A percentile compares a stretch with the other conserved stretches of the same genome.
Evolutionary conservation across 2,329 filamentous ascomycete genomes (phyloP).

Genomic region (Fusarium sp.): DNA sequence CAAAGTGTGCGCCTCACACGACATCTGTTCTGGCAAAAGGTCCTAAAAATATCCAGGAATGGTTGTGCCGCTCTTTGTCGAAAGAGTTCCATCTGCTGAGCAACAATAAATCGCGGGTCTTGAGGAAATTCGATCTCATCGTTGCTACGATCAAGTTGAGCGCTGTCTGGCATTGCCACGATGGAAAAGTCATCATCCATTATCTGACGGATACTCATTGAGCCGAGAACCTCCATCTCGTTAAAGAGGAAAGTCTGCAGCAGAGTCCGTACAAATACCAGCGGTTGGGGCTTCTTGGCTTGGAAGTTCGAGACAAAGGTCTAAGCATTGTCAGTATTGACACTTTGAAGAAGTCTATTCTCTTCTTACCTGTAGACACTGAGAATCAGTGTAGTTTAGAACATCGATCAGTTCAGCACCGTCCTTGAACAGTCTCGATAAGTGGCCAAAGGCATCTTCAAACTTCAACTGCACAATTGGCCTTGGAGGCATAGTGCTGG

Average conservation of each 20-base stretch:
- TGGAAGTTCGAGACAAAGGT: constrained; percentile 81
- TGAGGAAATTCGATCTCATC: constrained; percentile 80
- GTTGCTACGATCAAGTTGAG: constrained; percentile 77
- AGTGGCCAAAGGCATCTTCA: constrained; percentile 75
- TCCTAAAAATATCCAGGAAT: constrained; percentile 85
- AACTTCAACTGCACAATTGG: constrained; percentile 85
- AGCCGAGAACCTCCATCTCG: constrained; percentile 75
- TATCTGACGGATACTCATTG: constrained; percentile 76
- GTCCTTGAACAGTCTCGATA: constrained; percentile 78
- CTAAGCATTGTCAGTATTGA: constrained; percentile 51
- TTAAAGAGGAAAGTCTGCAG: constrained; percentile 81
- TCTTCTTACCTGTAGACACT: constrained; percentile 72
- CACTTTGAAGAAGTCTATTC: background rate
- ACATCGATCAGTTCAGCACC: constrained; percentile 75
- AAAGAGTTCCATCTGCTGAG: constrained; percentile 78
- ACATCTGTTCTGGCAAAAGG: constrained; percentile 89
- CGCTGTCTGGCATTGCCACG: constrained; percentile 76
- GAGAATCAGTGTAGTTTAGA: constrained; percentile 73
- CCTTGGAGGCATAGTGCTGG: constrained; percentile 91
- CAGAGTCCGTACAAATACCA: constrained; percentile 84
- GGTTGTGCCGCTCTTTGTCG: constrained; percentile 71
- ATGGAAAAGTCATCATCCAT: constrained; percentile 85
- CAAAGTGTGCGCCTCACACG: constrained; percentile 89
- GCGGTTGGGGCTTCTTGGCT: constrained; percentile 82
- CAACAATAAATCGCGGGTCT: constrained; percentile 79